Evolutionary conservation across 257 asterid species (phyloP).

Genomic region (Handroanthus guayacan): DNA sequence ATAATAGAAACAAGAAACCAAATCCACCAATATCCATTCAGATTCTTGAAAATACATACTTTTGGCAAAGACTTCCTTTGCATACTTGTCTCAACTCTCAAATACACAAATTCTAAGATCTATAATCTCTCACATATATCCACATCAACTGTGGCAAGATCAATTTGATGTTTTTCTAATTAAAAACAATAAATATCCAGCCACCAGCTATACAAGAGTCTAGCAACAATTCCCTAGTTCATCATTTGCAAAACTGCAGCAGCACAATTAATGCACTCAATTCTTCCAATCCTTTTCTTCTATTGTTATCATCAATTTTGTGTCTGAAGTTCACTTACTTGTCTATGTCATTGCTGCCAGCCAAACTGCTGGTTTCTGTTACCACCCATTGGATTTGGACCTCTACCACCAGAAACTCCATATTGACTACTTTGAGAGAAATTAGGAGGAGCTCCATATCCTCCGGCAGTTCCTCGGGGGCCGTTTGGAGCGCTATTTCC

Average conservation of each 20-base stretch:
- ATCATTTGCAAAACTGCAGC: constrained; percentile 31
- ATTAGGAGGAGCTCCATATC: constrained; percentile 73
- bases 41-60: too few relatives aligned
- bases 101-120: too few relatives aligned
- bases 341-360: constrained; percentile 74
- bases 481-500: constrained; percentile 59
- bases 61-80: too few relatives aligned
- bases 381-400: constrained; percentile 61
- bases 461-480: constrained; percentile 68
- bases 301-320: neutral
- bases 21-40: too few relatives aligned
- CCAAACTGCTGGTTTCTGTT: constrained; percentile 85
- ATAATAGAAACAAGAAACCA: too few relatives aligned
- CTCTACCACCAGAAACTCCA: constrained; percentile 77
- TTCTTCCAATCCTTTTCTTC: constrained; percentile 13
- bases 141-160: too few relatives aligned
- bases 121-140: too few relatives aligned
- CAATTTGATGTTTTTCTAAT: too few relatives aligned
- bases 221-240: constrained; percentile 15
- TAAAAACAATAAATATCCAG: neutral
- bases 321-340: neutral
- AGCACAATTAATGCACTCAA: neutral
- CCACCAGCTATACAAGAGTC: constrained; percentile 34
- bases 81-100: too few relatives aligned
- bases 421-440: constrained; percentile 75